These are phyloP conservation scores for Fusarium xylarioides DNA, from an alignment of 2,329 filamentous ascomycete genomes.

Conservation along the genomic window DNA sequence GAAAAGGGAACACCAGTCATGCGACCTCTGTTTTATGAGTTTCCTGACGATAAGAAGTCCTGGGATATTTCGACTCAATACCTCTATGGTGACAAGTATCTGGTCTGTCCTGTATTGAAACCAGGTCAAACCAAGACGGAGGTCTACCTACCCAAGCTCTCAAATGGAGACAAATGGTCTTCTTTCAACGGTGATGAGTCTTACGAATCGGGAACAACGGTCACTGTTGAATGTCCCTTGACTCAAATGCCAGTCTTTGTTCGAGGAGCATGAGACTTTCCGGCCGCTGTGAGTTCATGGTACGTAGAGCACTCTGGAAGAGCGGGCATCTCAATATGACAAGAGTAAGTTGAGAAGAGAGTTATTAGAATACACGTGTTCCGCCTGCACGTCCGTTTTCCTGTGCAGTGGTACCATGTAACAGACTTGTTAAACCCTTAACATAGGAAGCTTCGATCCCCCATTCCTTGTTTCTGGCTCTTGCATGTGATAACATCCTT, in stretches of 20 bases:
- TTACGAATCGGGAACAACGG: not conserved
- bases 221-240: constrained; percentile 7
- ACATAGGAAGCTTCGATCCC: constrained; percentile 8
- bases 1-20: constrained; percentile 69
- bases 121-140: constrained; percentile 54
- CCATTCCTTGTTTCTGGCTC: constrained; percentile 1
- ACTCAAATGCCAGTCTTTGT: constrained; percentile 11
- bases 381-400: not conserved
- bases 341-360: not conserved
- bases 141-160: constrained; percentile 61
- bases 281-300: not conserved
- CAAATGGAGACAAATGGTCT: constrained; percentile 5
- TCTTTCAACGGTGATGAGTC: not conserved
- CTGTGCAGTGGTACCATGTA: not conserved
- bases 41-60: constrained; percentile 60
- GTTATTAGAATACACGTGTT: not conserved
- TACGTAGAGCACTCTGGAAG: not conserved
- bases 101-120: constrained; percentile 65
- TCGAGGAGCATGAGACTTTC: not conserved
- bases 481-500: constrained; percentile 7
- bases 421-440: not conserved
- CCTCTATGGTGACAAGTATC: constrained; percentile 69
- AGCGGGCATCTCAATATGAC: not conserved
- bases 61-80: constrained; percentile 71
- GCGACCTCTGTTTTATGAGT: constrained; percentile 70